phyloP scores from a whole-genome alignment of 192 early-diverging fungal species.

The Kickxella alabastrina region DNA sequence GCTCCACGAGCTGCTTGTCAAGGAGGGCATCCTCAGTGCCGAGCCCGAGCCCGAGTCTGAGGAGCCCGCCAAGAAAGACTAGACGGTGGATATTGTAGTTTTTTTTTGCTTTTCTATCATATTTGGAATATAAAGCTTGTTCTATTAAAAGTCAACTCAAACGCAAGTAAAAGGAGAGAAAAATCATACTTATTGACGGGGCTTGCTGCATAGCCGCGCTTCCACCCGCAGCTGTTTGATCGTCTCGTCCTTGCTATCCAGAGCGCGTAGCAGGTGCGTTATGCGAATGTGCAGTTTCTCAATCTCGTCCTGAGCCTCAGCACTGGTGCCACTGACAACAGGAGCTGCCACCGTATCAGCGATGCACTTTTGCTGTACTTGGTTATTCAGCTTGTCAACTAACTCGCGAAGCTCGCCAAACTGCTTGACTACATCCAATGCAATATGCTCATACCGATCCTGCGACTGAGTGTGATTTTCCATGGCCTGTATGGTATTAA shows the following conservation, averaged over 20 bases:
- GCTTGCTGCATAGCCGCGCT: too few relatives aligned
- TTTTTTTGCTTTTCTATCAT: neutral
- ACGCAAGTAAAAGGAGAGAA: too few relatives aligned
- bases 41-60: constrained; percentile 27
- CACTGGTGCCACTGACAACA: too few relatives aligned
- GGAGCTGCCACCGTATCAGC: too few relatives aligned
- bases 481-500: too few relatives aligned
- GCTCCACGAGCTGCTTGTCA: constrained; percentile 71
- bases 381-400: too few relatives aligned
- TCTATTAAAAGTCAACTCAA: too few relatives aligned
- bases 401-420: too few relatives aligned
- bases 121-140: neutral
- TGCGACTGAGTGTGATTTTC: too few relatives aligned
- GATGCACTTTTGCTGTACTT: too few relatives aligned
- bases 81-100: neutral
- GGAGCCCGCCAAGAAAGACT: constrained; percentile 19
- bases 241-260: constrained; percentile 23
- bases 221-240: constrained; percentile 20
- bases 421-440: too few relatives aligned
- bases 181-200: too few relatives aligned
- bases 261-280: constrained; percentile 31
- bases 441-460: neutral
- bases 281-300: constrained; percentile 29
- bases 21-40: constrained; percentile 62
- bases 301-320: constrained; percentile 9